Conservation (phyloP, 306 rosid genomes). For the Cucumis hystrix region DNA sequence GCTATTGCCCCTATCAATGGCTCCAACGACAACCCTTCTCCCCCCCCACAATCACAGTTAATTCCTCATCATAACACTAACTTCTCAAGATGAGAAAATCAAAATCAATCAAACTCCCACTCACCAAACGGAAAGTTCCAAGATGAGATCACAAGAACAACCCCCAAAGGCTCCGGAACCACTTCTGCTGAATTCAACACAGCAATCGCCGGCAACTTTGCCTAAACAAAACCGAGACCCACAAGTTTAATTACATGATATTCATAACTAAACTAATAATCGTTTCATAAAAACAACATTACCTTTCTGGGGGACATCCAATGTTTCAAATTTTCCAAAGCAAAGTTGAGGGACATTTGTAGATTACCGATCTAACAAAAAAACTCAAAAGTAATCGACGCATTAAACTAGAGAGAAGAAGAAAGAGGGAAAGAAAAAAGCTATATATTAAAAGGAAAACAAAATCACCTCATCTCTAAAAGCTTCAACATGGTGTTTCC, state of each 20-base stretch:
- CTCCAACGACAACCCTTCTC: conserved; percentile 58
- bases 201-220: conserved; percentile 48
- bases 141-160: conserved; percentile 59
- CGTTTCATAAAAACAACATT: background rate
- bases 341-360: conserved; percentile 32
- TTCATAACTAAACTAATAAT: too few relatives aligned
- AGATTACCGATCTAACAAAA: conserved; percentile 32
- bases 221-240: conserved; percentile 9
- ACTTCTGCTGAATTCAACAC: conserved; percentile 47
- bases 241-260: too few relatives aligned
- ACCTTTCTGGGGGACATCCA: conserved; percentile 67
- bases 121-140: conserved; percentile 84
- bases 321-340: conserved; percentile 18
- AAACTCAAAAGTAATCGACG: too few relatives aligned
- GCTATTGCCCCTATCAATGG: conserved; percentile 75
- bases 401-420: background rate
- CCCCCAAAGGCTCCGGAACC: conserved; percentile 66
- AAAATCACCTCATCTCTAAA: conserved; percentile 57
- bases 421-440: too few relatives aligned
- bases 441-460: background rate
- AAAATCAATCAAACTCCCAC: background rate
- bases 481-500: conserved; percentile 60
- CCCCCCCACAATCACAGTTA: background rate
- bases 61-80: too few relatives aligned
- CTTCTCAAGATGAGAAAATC: background rate